Evolutionary conservation across 345 rosid species (phyloP), one percentile per base, ranked within the genome.

Genomic region (Stellera chamaejasme): DNA sequence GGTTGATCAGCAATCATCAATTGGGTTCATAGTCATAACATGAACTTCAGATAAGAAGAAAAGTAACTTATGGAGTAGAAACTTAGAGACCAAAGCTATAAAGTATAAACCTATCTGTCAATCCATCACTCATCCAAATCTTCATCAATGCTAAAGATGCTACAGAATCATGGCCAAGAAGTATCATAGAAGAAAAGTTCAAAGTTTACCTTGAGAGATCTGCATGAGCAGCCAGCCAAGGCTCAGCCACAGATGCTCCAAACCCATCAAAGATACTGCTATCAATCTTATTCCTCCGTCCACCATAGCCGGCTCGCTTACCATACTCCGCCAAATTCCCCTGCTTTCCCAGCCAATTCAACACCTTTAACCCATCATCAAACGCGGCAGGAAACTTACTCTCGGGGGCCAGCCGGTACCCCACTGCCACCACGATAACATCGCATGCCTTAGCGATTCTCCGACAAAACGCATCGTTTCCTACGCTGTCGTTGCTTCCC

Each of bases 371-470:
- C n/a, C 95, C 96, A 56, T 91, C 96, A 50, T 91, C 95, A 63
- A 80, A 85, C 27, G 96, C 84, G 25, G 80, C 84, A n/a, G 90
- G 98, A 27, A 72, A 88, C 78, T 66, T 54, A 50, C 76, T 82
- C 79, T 88, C 96, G 3, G 96, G 92, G 4, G 88, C 98, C 67
- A 91, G 77, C 67, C 96, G 79, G 58, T 85, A 91, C 61, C 98
- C 98, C 0, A 88, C 90, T 3, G 92, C 88, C 54, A 91, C 71
- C 13, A 88, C 98, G 15, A 88, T 75, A 8, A 83, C 87, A 52
- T 85, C 96, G 45, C 92, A 88, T 45, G 79, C 64, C 69, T 79
- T 87, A 2, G 89, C 91, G 5, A 83, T 71, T 63, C 94, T 60
- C 71, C 88, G 72, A 54, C 94, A 90, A 54, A 90, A 87, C 66